Conservation (phyloP, 805 yeast genomes). For the Kazachstania taianensis region DNA sequence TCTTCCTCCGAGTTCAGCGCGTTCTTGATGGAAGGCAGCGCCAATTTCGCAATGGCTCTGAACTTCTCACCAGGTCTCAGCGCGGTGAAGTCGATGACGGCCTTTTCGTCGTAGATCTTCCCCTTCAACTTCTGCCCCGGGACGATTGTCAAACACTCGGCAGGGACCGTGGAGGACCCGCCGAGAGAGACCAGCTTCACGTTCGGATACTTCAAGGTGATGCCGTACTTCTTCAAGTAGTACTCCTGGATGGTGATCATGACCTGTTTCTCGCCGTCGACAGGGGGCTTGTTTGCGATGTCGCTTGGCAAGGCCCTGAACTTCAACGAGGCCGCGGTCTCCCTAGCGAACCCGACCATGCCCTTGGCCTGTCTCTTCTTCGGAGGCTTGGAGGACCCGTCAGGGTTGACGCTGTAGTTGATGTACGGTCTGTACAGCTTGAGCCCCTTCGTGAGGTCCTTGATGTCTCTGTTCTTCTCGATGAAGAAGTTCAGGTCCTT, state of each 20-base stretch:
- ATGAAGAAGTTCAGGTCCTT: slow-evolving; percentile 14
- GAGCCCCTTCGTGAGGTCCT: slow-evolving; percentile 13
- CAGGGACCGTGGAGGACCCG: slow-evolving; percentile 13
- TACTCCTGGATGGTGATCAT: slow-evolving; percentile 10
- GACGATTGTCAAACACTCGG: slow-evolving; percentile 17
- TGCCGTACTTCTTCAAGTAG: slow-evolving; percentile 12
- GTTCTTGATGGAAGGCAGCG: slow-evolving; percentile 12
- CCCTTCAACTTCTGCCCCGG: slow-evolving; percentile 21
- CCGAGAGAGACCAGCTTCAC: slow-evolving; percentile 13
- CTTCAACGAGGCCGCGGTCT: slow-evolving; percentile 14
- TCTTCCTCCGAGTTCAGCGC: slow-evolving; percentile 9
- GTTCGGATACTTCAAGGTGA: slow-evolving; percentile 16
- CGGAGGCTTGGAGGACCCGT: slow-evolving; percentile 16
- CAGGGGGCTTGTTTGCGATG: slow-evolving; percentile 6
- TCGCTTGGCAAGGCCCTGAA: slow-evolving; percentile 11
- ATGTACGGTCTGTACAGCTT: slow-evolving; percentile 17
- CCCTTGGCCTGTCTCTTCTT: slow-evolving; percentile 11
- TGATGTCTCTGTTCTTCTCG: slow-evolving; percentile 10
- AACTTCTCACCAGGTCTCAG: slow-evolving; percentile 16
- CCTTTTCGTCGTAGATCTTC: slow-evolving; percentile 9
- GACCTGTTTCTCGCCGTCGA: slow-evolving; percentile 7
- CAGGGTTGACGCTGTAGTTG: slow-evolving; percentile 15
- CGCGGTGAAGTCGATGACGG: slow-evolving; percentile 15
- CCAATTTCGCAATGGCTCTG: slow-evolving; percentile 11
- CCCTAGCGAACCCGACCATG: slow-evolving; percentile 15